Evolutionary conservation across 2,329 filamentous ascomycete species (phyloP).

Genomic region (Macroventuria anomochaeta): DNA sequence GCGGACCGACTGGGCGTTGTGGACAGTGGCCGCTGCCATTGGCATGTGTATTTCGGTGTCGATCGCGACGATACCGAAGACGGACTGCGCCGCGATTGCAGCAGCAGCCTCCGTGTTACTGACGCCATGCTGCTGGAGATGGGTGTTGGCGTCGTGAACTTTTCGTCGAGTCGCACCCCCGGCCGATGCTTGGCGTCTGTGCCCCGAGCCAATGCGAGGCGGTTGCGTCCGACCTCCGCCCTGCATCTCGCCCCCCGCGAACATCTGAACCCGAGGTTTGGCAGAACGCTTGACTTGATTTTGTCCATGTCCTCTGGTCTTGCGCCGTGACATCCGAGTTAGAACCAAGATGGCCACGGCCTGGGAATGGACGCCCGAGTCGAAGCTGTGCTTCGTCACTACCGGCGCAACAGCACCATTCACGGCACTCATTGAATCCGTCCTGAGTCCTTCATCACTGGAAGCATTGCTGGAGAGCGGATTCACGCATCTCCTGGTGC

Average conservation of each 20-base stretch:
- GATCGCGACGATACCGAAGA: slow-evolving; percentile 30
- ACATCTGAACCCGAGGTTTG: not conserved
- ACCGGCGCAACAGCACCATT: slow-evolving; percentile 93
- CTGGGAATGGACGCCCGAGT: slow-evolving; percentile 30
- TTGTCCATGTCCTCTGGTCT: not conserved
- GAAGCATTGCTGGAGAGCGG: slow-evolving; percentile 61
- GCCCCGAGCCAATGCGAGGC: slow-evolving; percentile 26
- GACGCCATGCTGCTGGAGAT: slow-evolving; percentile 42
- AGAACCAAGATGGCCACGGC: slow-evolving; percentile 21
- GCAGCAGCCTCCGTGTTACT: slow-evolving; percentile 42
- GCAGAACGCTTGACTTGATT: not conserved
- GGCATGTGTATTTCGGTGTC: slow-evolving; percentile 25
- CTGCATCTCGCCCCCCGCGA: slow-evolving; percentile 1
- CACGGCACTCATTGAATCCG: slow-evolving; percentile 69
- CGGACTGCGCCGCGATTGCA: slow-evolving; percentile 39
- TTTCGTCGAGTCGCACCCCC: slow-evolving; percentile 32
- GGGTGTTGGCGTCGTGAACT: slow-evolving; percentile 34
- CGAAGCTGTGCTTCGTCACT: slow-evolving; percentile 77
- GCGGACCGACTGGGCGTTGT: slow-evolving; percentile 31
- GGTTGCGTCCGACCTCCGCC: slow-evolving; percentile 33
- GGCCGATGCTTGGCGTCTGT: slow-evolving; percentile 30
- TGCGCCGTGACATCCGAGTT: not conserved
- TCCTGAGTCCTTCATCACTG: slow-evolving; percentile 69
- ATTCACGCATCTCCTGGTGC: slow-evolving; percentile 77
- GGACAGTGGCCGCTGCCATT: slow-evolving; percentile 46